These are phyloP conservation scores for Candida awuae DNA, from an alignment of 805 yeast genomes.

Conservation along the genomic window DNA sequence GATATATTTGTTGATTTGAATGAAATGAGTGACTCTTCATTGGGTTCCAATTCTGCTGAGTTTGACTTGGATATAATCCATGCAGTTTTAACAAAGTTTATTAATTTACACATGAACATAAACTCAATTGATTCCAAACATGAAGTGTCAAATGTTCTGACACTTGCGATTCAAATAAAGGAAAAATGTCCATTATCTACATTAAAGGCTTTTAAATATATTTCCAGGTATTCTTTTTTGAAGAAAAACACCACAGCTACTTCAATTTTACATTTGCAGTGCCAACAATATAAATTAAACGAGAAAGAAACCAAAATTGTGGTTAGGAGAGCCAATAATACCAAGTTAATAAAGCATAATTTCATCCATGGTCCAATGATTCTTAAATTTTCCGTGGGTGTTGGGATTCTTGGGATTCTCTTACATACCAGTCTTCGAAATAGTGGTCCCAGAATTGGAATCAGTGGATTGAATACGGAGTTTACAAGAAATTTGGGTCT, in stretches of 20 bases:
- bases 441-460: no score
- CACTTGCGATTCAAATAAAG: conserved; percentile 13
- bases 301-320: no score
- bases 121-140: conserved; percentile 19
- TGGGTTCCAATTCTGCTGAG: conserved; percentile 21
- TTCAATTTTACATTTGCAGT: neutral
- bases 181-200: conserved; percentile 7
- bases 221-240: conserved; percentile 20
- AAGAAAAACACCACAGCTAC: conserved; percentile 3
- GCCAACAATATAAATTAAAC: no score
- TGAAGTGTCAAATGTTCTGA: conserved; percentile 23
- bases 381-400: neutral
- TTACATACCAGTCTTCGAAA: no score
- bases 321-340: no score
- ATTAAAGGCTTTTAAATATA: conserved; percentile 2
- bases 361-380: no score
- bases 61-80: conserved; percentile 24
- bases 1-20: conserved; percentile 32
- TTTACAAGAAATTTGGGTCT: no score
- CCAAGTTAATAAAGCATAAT: no score
- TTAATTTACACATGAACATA: conserved; percentile 21
- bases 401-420: conserved; percentile 5
- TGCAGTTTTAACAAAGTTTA: conserved; percentile 22
- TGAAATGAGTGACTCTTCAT: conserved; percentile 25
- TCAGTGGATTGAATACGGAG: no score